Base-by-base conservation (phyloP, 441 rosid genomes). In the Gossypium aridum region DNA sequence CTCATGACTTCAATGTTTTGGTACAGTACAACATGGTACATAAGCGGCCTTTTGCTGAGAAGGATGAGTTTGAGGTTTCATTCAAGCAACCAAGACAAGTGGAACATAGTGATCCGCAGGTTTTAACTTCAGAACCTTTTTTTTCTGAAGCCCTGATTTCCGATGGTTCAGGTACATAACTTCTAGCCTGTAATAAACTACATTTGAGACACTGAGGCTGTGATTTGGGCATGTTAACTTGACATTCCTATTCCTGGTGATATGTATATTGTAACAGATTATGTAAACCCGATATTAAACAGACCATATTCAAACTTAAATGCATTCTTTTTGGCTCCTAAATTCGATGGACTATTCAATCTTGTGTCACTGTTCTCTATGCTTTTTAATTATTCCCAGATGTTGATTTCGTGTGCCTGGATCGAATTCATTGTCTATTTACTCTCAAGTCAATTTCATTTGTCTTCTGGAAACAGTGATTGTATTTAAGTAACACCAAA, bases 21-120 rank as follows among this genome's bases (percentile, higher is more conserved):
- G 25, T 79, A 79, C 85, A 82, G 89, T 69, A 55, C 59, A 79
- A 57, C 57, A 88, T 86, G 90, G 83, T 82, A 13, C 76, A 83
- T 47, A 88, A 85, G 76, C 78, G 90, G 39, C 79, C 83, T 65
- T 84, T 79, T 77, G 83, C 79, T 13, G 80, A 85, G 51, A 80
- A 83, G 74, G 90, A 80, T 63, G 47, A 26, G 3, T 76, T 70
- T 28, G 77, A 79, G 71, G 63, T 82, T 63, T 55, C 86, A 68
- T 75, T 74, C 55, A 89, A 85, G 82, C 86, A 83, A 73, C 78
- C 71, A 65, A 80, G 85, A 74, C 87, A 81, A 72, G 65, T 65
- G 17, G 82, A 83, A 20, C 71, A 68, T 74, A 17, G 65, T 70
- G 75, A 80, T 75, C 67, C 43, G 59, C 77, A 61, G 9, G 75